phyloP scores from a whole-genome alignment of 495 filamentous ascomycete genomes.

The Neurospora cerealis region DNA sequence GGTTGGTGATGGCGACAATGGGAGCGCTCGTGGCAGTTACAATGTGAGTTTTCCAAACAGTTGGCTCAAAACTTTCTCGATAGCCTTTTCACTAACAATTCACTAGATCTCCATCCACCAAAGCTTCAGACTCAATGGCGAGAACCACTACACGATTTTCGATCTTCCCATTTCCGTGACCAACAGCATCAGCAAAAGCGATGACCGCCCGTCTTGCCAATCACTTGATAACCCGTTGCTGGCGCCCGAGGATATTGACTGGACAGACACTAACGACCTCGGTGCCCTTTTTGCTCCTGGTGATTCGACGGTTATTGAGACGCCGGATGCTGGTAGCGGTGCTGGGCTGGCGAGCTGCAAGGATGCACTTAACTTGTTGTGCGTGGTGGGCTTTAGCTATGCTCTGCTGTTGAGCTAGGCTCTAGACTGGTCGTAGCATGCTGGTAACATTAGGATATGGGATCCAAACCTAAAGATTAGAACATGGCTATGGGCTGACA shows the following conservation, averaged over 20 bases:
- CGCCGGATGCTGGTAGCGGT: slow-evolving; percentile 21
- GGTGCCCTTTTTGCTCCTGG: slow-evolving; percentile 37
- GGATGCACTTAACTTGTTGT: slow-evolving; percentile 4
- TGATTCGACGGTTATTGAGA: slow-evolving; percentile 28
- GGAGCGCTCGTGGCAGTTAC: slow-evolving; percentile 36
- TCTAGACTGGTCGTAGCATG: background rate
- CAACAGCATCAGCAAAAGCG: slow-evolving; percentile 43
- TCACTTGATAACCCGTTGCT: slow-evolving; percentile 33
- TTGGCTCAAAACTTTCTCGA: background rate
- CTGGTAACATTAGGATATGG: background rate
- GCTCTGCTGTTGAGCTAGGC: background rate
- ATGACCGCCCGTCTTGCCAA: slow-evolving; percentile 34
- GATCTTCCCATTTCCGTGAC: slow-evolving; percentile 56
- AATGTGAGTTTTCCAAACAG: slow-evolving; percentile 27
- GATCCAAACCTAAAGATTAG: background rate
- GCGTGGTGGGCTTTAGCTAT: slow-evolving; percentile 4
- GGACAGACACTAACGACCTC: slow-evolving; percentile 22
- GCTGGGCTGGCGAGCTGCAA: slow-evolving; percentile 11
- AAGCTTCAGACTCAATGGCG: slow-evolving; percentile 51
- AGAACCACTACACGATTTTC: slow-evolving; percentile 57
- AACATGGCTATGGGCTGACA: background rate
- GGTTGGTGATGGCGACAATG: slow-evolving; percentile 40
- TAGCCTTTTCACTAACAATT: background rate
- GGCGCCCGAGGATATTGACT: slow-evolving; percentile 28
- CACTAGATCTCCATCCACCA: slow-evolving; percentile 55